Conservation (phyloP, 331 rosid species). For the Prunus yedoensis region DNA sequence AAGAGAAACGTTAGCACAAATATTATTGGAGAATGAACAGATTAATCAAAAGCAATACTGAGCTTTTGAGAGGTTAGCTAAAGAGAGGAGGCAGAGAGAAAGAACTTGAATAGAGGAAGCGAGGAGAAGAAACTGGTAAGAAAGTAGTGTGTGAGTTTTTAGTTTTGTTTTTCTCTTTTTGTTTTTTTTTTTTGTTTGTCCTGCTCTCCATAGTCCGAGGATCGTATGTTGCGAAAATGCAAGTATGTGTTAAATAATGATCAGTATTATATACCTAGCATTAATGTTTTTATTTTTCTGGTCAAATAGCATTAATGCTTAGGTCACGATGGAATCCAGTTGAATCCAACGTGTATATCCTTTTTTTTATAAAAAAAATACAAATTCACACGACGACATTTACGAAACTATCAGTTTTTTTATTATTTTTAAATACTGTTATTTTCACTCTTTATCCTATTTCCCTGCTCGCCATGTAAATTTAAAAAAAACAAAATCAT, state of each 20-base stretch:
- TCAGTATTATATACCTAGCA: too few relatives aligned
- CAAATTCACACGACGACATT: too few relatives aligned
- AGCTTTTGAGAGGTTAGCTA: slow-evolving; percentile 39
- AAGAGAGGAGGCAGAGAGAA: slow-evolving; percentile 20
- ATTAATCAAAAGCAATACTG: slow-evolving; percentile 22
- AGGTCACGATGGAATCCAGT: neutral
- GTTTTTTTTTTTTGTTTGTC: neutral
- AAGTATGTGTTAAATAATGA: too few relatives aligned
- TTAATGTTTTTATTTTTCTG: too few relatives aligned
- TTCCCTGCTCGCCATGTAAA: too few relatives aligned
- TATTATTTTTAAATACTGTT: too few relatives aligned
- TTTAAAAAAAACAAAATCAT: too few relatives aligned
- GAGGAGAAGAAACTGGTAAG: slow-evolving; percentile 28
- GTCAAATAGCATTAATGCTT: neutral
- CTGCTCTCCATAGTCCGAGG: neutral
- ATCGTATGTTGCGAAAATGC: neutral
- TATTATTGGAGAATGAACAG: slow-evolving; percentile 35
- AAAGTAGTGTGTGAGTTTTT: neutral
- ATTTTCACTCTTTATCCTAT: rapidly evolving
- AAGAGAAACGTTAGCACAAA: slow-evolving; percentile 23
- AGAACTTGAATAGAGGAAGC: slow-evolving; percentile 9
- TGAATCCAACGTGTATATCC: neutral
- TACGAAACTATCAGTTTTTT: too few relatives aligned
- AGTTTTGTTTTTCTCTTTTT: neutral
- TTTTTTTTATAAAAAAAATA: too few relatives aligned